Conservation (phyloP, 2,329 filamentous ascomycete species). For the Ascosphaera apis region DNA sequence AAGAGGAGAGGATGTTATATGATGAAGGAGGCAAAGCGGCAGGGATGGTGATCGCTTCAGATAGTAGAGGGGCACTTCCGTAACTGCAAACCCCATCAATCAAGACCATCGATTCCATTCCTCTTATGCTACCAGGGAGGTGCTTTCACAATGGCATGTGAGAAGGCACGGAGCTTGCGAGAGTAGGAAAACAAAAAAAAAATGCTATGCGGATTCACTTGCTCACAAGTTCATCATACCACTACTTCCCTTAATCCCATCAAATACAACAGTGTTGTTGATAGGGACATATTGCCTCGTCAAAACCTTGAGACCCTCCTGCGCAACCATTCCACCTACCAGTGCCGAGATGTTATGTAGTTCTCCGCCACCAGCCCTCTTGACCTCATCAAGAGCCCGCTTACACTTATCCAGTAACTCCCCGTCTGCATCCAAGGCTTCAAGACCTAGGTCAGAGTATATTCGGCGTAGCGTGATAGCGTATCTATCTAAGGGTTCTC, state of each 20-base stretch:
- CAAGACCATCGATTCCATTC: too few species aligned
- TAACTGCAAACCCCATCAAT: too few species aligned
- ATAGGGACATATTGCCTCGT: conserved; percentile 44
- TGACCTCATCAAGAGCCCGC: conserved; percentile 40
- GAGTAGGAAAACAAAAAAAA: too few species aligned
- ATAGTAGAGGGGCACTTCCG: too few species aligned
- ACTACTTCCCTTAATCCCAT: conserved; percentile 34
- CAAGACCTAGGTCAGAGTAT: not conserved
- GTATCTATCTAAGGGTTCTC: conserved; percentile 7
- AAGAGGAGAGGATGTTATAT: too few species aligned
- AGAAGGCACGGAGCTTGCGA: too few species aligned
- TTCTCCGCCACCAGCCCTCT: conserved; percentile 60
- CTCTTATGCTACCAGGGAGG: too few species aligned
- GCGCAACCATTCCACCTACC: conserved; percentile 79
- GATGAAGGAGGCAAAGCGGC: too few species aligned
- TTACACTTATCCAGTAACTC: conserved; percentile 2
- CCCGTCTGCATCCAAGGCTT: not conserved
- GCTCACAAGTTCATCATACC: conserved; percentile 26
- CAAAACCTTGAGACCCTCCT: conserved; percentile 72
- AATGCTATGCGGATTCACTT: too few species aligned
- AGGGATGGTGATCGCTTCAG: too few species aligned
- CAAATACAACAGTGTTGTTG: conserved; percentile 40
- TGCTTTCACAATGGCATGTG: too few species aligned
- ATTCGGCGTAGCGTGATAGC: not conserved
- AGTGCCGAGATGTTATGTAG: conserved; percentile 80